These are phyloP conservation scores for Terana coerulea DNA, from an alignment of 768 basidiomycete genomes.

Conservation along the genomic window DNA sequence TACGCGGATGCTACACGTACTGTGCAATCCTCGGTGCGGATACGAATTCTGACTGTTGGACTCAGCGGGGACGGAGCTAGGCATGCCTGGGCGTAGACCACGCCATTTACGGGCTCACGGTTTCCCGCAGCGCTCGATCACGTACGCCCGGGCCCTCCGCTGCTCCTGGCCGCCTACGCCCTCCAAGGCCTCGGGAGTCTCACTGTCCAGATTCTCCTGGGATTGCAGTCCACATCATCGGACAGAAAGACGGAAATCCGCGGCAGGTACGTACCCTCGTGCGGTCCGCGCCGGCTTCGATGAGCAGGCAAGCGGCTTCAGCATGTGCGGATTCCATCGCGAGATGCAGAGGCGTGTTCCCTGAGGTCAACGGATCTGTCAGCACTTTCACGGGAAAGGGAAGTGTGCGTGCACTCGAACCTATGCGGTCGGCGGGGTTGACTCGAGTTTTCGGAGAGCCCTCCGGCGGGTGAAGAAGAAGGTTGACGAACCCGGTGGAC, in stretches of 20 bases:
- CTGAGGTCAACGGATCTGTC: slow-evolving; percentile 35
- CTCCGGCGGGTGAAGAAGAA: slow-evolving; percentile 83
- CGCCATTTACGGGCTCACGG: no score
- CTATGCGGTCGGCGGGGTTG: slow-evolving; percentile 80
- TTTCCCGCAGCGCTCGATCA: slow-evolving; percentile 69
- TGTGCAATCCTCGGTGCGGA: no score
- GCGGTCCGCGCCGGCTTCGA: slow-evolving; percentile 95
- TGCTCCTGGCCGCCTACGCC: slow-evolving; percentile 93
- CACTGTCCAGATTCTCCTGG: slow-evolving; percentile 79
- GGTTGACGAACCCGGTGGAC: slow-evolving; percentile 80
- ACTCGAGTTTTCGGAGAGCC: slow-evolving; percentile 73
- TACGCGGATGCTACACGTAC: no score
- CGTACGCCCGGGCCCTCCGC: slow-evolving; percentile 70
- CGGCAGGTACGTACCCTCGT: slow-evolving; percentile 57
- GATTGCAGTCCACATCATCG: not conserved
- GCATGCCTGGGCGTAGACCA: no score
- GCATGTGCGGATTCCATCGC: slow-evolving; percentile 97
- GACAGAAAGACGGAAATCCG: slow-evolving; percentile 2
- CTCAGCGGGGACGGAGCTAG: no score
- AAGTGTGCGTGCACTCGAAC: slow-evolving; percentile 31
- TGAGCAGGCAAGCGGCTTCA: slow-evolving; percentile 83
- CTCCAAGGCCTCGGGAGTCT: slow-evolving; percentile 83
- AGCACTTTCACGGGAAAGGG: not conserved
- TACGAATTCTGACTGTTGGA: no score
- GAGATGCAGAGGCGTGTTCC: slow-evolving; percentile 94